Evolutionary conservation across 2,329 filamentous ascomycete species (phyloP), one percentile per base, ranked within the genome.

Genomic region (Colletotrichum sp.): DNA sequence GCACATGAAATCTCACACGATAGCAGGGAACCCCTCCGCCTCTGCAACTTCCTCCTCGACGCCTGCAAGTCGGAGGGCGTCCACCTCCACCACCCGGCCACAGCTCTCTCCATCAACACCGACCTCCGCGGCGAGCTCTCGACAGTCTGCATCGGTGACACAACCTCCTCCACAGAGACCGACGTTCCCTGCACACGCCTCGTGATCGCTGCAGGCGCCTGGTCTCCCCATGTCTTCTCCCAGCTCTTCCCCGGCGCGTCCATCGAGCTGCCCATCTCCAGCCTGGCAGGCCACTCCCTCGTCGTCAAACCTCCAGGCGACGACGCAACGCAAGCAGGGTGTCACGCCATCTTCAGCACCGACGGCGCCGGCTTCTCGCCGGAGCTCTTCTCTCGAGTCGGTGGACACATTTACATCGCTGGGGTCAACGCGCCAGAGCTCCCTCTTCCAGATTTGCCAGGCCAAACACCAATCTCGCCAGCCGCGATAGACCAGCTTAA

Each of bases 241-340:
- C 83, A 85, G 1, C 87, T 96, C 18, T 96, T 96, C 78, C 90
- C 90, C 0, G 78, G 81, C 0, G 87, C 92, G 2, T 79, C 78
- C 4, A 78, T 87, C 3, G 80, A 84, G 13, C 83, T 95, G 27
- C 90, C 91, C 1, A 85, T 95, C 55, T 84, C 85, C 5, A 87
- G 90, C 21, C 84, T 95, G 7, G 93, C 93, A 0, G 94, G 94
- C 0, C 92, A 96, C 82, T 95, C 93, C 21, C 83, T 96, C 11
- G 88, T 95, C 4, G 82, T 96, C 6, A 88, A 85, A 71, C 91
- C 90, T 8, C 90, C 92, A 2, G 8, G 21, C 85, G 73, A 74
- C 6, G 80, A 84, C 54, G 81, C 87, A n/a, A 86, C 88, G 66
- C 78, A 78, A 3, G 77, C 83, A 36, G 84, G 86, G 4, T 93